A percentile compares a stretch with the other conserved stretches of the same genome.
These are phyloP conservation scores for Mesotaenium endlicherianum DNA, from an alignment of 139 green algal species.

Conservation along the genomic window DNA sequence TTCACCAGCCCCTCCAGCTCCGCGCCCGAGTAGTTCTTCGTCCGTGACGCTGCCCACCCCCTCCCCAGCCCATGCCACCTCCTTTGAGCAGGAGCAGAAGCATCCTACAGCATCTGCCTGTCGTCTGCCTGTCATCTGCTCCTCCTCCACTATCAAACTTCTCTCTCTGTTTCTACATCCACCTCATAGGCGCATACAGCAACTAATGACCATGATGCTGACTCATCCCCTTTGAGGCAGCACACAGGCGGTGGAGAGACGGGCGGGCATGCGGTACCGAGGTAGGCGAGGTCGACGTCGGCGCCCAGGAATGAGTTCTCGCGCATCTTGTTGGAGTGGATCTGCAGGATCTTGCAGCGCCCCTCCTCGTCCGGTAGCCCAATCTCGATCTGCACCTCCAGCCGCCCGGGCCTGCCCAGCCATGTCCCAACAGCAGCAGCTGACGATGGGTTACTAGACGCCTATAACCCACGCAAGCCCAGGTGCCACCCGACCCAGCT, in stretches of 20 bases:
- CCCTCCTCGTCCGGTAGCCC: conserved; percentile 90
- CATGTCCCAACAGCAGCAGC: no score
- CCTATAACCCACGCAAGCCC: no score
- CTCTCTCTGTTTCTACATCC: no score
- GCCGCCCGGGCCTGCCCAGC: conserved; percentile 82
- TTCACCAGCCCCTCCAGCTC: conserved; percentile 98
- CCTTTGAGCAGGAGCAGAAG: no score
- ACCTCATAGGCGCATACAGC: no score
- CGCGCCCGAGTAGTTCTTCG: conserved; percentile 84
- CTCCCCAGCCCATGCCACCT: neutral
- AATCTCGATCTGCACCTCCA: conserved; percentile 89
- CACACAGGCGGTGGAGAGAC: neutral
- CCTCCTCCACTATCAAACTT: no score
- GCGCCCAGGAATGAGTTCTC: conserved; percentile 82
- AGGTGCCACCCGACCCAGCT: no score
- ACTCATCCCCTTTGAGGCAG: no score
- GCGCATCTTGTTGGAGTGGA: conserved; percentile 81
- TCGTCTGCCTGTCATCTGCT: neutral
- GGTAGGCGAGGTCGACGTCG: conserved; percentile 81
- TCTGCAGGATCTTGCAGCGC: conserved; percentile 91
- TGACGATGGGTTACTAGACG: no score
- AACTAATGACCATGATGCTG: no score
- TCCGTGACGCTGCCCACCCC: conserved; percentile 65
- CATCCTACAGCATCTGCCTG: no score
- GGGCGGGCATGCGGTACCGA: conserved; percentile 53